These are phyloP conservation scores for Neonectria neomacrospora DNA, from an alignment of 2,329 filamentous ascomycete genomes.

Conservation along the genomic window DNA sequence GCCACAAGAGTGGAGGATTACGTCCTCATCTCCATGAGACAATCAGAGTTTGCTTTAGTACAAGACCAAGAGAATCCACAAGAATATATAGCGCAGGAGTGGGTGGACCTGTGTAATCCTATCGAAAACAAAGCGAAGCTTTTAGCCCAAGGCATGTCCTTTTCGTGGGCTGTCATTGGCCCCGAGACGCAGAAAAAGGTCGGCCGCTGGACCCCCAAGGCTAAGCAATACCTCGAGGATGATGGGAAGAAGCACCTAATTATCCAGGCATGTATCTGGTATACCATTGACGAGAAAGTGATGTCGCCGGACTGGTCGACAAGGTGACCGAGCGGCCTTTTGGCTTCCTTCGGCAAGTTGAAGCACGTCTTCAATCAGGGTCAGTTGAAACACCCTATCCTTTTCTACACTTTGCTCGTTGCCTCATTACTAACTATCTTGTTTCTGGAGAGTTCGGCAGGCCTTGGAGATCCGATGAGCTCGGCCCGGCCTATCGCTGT, in stretches of 20 bases:
- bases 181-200: not conserved
- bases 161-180: not conserved
- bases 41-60: no score
- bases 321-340: not conserved
- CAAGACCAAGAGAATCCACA: no score
- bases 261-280: not conserved
- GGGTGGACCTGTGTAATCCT: no score
- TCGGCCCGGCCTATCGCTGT: not conserved
- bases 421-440: not conserved
- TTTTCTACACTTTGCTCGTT: no score
- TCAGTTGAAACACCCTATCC: not conserved
- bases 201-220: not conserved
- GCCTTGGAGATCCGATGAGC: not conserved
- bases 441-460: not conserved
- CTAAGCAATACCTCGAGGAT: not conserved
- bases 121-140: no score
- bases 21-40: not conserved
- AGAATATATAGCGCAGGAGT: no score
- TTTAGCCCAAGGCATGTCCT: no score
- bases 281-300: not conserved
- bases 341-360: not conserved
- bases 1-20: not conserved
- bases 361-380: not conserved
- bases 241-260: not conserved
- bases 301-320: not conserved